Evolutionary conservation across 257 asterid genomes (phyloP), one percentile per base, ranked within the genome.

Genomic region (Solanum etuberosum): DNA sequence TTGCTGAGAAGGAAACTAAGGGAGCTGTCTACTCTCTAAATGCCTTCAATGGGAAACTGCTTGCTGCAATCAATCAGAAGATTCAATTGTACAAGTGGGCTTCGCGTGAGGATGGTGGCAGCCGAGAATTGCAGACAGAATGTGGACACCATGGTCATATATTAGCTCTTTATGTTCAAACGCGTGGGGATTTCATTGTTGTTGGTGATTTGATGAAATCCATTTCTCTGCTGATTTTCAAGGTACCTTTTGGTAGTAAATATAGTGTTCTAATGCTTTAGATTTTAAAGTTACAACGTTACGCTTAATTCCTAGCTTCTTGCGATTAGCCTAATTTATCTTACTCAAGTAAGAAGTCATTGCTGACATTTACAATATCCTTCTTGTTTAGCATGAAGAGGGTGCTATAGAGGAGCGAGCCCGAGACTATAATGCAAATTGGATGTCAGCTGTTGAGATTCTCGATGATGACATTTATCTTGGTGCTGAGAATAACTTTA

Each of bases 391-490:
- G 99, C 97, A 96, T 5, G 99, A 97, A 90, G 99, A 97, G 93
- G 99, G 99, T 76, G 99, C 99, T 57, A 97, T 97, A 29, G 98
- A 96, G 92, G 99, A 96, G 93, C 96, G 98, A 89, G 99, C 99
- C 10, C 98, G 98, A 42, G 99, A 97, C 92, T 97, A 97, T 92
- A 96, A 97, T 7, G 99, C 98, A 10, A 97, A 97, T 82, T 97
- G 99, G 99, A 97, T 95, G 99, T 93, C 99, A 32, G 99, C 99
- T n/a, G 98, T 97, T 4, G 99, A 96, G 94, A 97, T 97, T 88
- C 98, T 96, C 7, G 98, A 97, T 67, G 99, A 95, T 82, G 99
- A 97, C 87, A 92, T 94, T 42, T 96, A 95, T 92, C 94, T 97
- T 21, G 99, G 99, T 9, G 96, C 99, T 7, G 99, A 97, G 90